Evolutionary conservation across 1,139 yeast species (phyloP).

Genomic region (Yamadazyma songkhlaensis): DNA sequence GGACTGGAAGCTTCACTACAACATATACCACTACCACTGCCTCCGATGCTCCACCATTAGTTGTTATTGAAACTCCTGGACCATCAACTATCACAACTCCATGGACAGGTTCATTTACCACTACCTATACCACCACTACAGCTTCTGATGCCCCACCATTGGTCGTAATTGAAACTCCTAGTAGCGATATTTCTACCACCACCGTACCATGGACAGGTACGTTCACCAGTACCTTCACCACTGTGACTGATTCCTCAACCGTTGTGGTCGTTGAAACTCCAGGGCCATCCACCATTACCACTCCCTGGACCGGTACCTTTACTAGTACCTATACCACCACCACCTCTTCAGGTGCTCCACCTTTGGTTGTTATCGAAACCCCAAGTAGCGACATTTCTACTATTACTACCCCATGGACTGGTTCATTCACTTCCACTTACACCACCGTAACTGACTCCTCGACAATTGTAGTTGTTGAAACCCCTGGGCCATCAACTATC

Average conservation of each 20-base stretch:
- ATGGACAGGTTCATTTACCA: neutral
- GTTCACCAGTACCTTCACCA: neutral
- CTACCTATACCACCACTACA: conserved; percentile 2
- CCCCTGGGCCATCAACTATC: neutral
- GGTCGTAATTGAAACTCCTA: neutral
- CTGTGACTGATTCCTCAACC: neutral
- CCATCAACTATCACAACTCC: neutral
- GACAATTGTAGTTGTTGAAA: neutral
- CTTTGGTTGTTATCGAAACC: neutral
- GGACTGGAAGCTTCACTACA: neutral
- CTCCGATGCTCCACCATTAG: neutral
- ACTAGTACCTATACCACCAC: neutral
- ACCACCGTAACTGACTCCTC: neutral
- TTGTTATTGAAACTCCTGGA: conserved; percentile 1
- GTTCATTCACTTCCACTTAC: neutral
- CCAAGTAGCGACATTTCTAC: neutral
- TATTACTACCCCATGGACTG: neutral
- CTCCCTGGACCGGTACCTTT: neutral
- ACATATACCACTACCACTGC: conserved; percentile 1
- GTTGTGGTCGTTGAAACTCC: neutral
- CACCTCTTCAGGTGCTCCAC: neutral
- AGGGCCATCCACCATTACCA: neutral
- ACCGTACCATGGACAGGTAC: neutral
- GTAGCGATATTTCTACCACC: neutral
- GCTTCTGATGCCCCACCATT: neutral